Evolutionary conservation across 2,329 filamentous ascomycete genomes (phyloP).

Genomic region (Curvularia sp.): DNA sequence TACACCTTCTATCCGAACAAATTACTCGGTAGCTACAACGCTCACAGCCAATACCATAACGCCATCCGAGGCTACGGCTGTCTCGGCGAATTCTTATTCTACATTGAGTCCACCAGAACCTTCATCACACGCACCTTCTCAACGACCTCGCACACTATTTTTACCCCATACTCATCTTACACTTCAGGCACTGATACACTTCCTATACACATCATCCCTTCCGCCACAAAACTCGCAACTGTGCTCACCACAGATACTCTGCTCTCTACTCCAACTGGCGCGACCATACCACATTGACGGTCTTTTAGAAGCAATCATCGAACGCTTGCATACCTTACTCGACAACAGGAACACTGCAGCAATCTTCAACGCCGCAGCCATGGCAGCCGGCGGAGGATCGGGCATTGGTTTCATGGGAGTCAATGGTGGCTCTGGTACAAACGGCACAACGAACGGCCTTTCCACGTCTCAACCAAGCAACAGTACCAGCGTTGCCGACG

Average conservation of each 20-base stretch:
- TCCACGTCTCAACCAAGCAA: constrained; percentile 2
- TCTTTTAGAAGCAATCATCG: constrained; percentile 88
- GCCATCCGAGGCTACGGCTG: constrained; percentile 48
- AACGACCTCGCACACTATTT: constrained; percentile 86
- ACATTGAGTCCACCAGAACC: constrained; percentile 62
- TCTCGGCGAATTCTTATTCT: constrained; percentile 52
- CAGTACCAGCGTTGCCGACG: constrained; percentile 18
- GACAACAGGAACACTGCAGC: constrained; percentile 95
- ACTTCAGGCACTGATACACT: constrained; percentile 88
- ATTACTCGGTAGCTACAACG: constrained; percentile 54
- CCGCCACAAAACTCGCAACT: constrained; percentile 77
- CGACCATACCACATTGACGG: constrained; percentile 94
- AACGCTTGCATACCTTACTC: constrained; percentile 85
- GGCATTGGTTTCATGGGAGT: constrained; percentile 70
- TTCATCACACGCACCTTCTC: constrained; percentile 61
- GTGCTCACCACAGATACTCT: constrained; percentile 93
- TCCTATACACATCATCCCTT: constrained; percentile 89
- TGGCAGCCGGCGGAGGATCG: constrained; percentile 93
- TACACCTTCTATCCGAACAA: constrained; percentile 69
- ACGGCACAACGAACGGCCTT: constrained; percentile 38
- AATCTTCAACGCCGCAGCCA: constrained; percentile 97
- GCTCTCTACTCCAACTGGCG: constrained; percentile 90
- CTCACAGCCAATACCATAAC: constrained; percentile 50
- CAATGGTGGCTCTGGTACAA: constrained; percentile 37
- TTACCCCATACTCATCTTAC: constrained; percentile 92